phyloP scores from a whole-genome alignment of 148 eudicot genomes.

The Rhododendron ferrugineum region DNA sequence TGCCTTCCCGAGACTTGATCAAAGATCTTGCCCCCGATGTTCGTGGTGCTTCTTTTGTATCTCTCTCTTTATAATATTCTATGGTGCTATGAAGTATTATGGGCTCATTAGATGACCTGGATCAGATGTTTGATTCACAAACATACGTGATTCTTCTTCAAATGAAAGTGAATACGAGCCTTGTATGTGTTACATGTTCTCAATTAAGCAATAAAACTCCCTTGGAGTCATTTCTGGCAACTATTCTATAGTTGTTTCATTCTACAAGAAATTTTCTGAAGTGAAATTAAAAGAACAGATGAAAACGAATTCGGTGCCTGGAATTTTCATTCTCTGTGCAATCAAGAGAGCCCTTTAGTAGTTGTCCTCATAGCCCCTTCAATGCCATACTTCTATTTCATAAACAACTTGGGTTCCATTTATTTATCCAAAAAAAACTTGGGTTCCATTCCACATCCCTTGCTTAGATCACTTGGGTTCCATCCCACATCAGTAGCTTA shows the following conservation, averaged over 20 bases:
- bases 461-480: not conserved
- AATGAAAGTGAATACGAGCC: not conserved
- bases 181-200: not conserved
- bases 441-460: not conserved
- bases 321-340: not conserved
- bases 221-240: not conserved
- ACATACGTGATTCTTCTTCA: not conserved
- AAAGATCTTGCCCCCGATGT: not conserved
- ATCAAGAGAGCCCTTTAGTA: not conserved
- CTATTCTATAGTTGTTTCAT: not conserved
- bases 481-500: not conserved
- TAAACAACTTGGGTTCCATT: not conserved
- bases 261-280: not conserved
- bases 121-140: not conserved
- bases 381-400: not conserved
- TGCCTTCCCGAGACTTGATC: not conserved
- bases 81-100: slow-evolving; percentile 22
- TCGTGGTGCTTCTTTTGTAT: slow-evolving; percentile 17
- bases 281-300: not conserved
- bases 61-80: slow-evolving; percentile 19
- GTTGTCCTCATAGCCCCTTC: not conserved
- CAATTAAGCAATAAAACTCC: not conserved
- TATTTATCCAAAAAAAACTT: too few species aligned
- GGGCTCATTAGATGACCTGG: not conserved
- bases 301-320: not conserved